Percentiles rank a stretch among this genome's conserved stretches.
These are phyloP conservation scores for Clavispora santaluciae DNA, from an alignment of 805 yeast species.

Conservation along the genomic window DNA sequence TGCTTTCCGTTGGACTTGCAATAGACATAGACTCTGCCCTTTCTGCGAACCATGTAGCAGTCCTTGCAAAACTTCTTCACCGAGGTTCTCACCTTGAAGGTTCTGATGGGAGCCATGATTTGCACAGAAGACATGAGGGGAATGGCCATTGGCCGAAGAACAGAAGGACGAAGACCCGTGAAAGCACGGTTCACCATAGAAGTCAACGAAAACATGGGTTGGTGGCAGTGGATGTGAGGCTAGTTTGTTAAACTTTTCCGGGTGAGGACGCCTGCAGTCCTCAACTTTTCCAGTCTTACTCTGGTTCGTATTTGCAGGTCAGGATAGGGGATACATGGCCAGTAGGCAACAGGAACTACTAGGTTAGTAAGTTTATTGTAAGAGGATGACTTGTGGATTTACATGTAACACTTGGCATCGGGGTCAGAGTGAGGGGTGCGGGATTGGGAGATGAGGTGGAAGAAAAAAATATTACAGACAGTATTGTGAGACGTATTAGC, in stretches of 20 bases:
- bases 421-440: too few species aligned
- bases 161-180: slow-evolving; percentile 9
- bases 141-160: slow-evolving; percentile 7
- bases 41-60: slow-evolving; percentile 87
- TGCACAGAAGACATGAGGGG: slow-evolving; percentile 4
- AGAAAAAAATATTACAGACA: background rate
- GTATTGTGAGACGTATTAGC: slow-evolving; percentile 13
- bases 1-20: slow-evolving; percentile 84
- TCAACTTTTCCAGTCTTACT: background rate
- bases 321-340: background rate
- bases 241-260: background rate
- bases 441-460: too few species aligned
- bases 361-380: too few species aligned
- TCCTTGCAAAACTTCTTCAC: slow-evolving; percentile 91
- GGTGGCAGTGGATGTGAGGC: background rate
- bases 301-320: background rate
- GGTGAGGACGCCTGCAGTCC: background rate
- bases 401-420: background rate
- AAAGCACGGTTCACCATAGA: slow-evolving; percentile 13
- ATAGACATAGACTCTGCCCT: slow-evolving; percentile 88
- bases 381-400: background rate
- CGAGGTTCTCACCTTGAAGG: slow-evolving; percentile 87
- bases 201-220: slow-evolving; percentile 12
- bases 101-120: slow-evolving; percentile 34
- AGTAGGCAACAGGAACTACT: too few species aligned